phyloP scores from a whole-genome alignment of 2,329 filamentous ascomycete genomes.

The Didymella pinodella region DNA sequence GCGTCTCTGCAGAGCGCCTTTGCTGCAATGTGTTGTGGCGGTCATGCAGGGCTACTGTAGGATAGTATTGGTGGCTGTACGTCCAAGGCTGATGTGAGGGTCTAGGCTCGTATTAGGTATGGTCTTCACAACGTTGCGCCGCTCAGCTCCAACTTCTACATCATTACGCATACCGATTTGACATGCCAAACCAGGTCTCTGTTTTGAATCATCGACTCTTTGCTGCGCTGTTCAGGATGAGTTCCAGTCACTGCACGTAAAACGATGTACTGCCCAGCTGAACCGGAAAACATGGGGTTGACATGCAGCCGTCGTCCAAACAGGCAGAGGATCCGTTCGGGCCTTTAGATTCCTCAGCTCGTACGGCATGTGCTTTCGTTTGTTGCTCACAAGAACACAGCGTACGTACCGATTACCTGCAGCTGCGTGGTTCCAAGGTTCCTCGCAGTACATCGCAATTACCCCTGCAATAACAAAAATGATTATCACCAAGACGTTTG shows the following conservation, averaged over 20 bases:
- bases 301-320: slow-evolving; percentile 23
- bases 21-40: slow-evolving; percentile 31
- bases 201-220: background rate
- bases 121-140: slow-evolving; percentile 21
- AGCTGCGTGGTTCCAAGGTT: slow-evolving; percentile 12
- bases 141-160: slow-evolving; percentile 6
- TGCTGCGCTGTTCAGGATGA: slow-evolving; percentile 11
- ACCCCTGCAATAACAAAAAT: background rate
- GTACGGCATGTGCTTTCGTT: slow-evolving; percentile 5
- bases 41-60: slow-evolving; percentile 51
- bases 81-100: slow-evolving; percentile 30
- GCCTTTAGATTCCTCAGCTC: slow-evolving; percentile 8
- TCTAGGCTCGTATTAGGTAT: slow-evolving; percentile 18
- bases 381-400: slow-evolving; percentile 14
- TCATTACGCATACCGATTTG: slow-evolving; percentile 13
- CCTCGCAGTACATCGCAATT: background rate
- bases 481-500: background rate
- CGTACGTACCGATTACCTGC: slow-evolving; percentile 26
- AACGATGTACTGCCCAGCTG: slow-evolving; percentile 6
- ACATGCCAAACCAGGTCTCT: background rate
- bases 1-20: slow-evolving; percentile 30
- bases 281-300: slow-evolving; percentile 7
- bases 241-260: slow-evolving; percentile 27
- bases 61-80: slow-evolving; percentile 50
- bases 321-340: background rate